Percentiles rank a stretch among this genome's conserved stretches.
Conservation (phyloP, 108 stramenopile species). For the Skeletonema potamos region DNA sequence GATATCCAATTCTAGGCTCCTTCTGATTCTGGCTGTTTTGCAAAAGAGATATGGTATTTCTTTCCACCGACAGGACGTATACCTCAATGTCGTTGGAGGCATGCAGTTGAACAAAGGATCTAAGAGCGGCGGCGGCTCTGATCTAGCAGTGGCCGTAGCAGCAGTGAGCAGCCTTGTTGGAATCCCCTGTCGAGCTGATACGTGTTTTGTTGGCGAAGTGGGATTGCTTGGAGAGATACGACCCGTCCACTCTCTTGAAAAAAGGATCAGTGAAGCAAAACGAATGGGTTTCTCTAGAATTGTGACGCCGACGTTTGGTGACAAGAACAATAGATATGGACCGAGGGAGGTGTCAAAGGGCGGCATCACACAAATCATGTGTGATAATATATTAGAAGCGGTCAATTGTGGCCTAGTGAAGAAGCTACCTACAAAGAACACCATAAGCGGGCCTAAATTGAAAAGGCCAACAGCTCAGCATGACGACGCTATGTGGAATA, state of each 20-base stretch:
- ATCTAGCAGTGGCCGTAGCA: slow-evolving; percentile 79
- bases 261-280: slow-evolving; percentile 72
- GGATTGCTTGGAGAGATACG: slow-evolving; percentile 91
- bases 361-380: slow-evolving; percentile 55
- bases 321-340: slow-evolving; percentile 16
- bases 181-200: slow-evolving; percentile 87
- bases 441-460: slow-evolving; percentile 25
- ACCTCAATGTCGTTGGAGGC: slow-evolving; percentile 90
- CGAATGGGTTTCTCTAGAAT: slow-evolving; percentile 85
- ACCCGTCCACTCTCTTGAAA: slow-evolving; percentile 72
- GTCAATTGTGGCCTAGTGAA: slow-evolving; percentile 60
- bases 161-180: slow-evolving; percentile 76
- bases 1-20: slow-evolving; percentile 69
- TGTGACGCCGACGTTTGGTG: slow-evolving; percentile 47
- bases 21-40: slow-evolving; percentile 87
- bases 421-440: slow-evolving; percentile 36
- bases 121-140: slow-evolving; percentile 60
- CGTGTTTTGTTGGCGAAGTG: slow-evolving; percentile 94
- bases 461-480: background rate
- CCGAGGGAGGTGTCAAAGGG: slow-evolving; percentile 29
- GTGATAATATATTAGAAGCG: slow-evolving; percentile 63
- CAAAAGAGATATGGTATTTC: slow-evolving; percentile 86
- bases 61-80: slow-evolving; percentile 74
- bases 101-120: slow-evolving; percentile 54
- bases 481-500: slow-evolving; percentile 2